These are phyloP conservation scores for Paramecium biaurelia DNA, from an alignment of 73 alveolate species.

Conservation along the genomic window DNA sequence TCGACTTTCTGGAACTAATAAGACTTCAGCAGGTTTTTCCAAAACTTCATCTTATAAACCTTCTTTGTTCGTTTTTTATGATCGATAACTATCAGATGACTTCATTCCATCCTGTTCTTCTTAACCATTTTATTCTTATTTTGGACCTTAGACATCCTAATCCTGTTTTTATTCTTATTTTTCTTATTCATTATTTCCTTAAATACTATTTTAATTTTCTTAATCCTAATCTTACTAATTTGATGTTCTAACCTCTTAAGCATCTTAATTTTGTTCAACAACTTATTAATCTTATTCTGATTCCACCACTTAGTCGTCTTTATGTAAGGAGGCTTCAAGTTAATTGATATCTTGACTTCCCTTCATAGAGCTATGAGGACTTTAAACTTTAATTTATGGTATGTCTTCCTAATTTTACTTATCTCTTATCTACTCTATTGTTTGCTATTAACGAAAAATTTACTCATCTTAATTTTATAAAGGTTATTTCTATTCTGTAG, in stretches of 20 bases:
- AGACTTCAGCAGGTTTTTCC: slow-evolving; percentile 7
- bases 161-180: background rate
- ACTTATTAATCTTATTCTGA: background rate
- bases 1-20: background rate
- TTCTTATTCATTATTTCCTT: background rate
- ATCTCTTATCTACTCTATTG: background rate
- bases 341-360: background rate
- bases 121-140: background rate
- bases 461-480: background rate
- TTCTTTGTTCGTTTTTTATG: background rate
- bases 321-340: background rate
- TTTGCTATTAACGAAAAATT: background rate
- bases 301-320: background rate
- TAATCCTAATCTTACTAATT: background rate
- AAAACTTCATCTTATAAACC: background rate
- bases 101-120: background rate
- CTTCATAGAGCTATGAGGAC: slow-evolving; percentile 3
- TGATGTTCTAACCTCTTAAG: background rate
- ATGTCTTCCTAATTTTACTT: background rate
- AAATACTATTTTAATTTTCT: background rate
- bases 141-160: background rate
- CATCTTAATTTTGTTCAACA: background rate
- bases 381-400: background rate
- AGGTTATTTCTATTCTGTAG: background rate
- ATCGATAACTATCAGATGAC: background rate